A percentile compares a stretch with the other conserved stretches of the same genome.
These are phyloP conservation scores for Lophium mytilinum DNA, from an alignment of 495 filamentous ascomycete species.

Conservation along the genomic window DNA sequence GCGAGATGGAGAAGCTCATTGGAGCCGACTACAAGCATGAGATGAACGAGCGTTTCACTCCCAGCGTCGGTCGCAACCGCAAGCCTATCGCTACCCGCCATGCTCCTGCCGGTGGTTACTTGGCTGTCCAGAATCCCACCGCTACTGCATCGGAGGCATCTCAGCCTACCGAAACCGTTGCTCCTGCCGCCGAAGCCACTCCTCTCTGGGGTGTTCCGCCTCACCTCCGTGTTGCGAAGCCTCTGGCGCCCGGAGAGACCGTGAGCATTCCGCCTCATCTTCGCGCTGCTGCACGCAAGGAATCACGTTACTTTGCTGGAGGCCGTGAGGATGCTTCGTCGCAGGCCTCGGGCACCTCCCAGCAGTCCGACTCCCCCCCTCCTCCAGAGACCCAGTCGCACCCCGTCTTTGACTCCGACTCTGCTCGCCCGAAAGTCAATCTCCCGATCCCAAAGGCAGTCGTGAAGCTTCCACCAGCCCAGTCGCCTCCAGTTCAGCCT, in stretches of 20 bases:
- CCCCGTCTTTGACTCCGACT: conserved; percentile 27
- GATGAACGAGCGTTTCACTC: too few species aligned
- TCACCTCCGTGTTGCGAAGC: too few species aligned
- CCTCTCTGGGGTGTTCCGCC: too few species aligned
- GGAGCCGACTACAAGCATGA: background rate
- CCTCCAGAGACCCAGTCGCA: conserved; percentile 32
- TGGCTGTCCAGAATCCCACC: too few species aligned
- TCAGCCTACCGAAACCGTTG: conserved; percentile 1
- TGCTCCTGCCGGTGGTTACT: too few species aligned
- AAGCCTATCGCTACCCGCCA: too few species aligned
- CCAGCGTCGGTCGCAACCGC: too few species aligned
- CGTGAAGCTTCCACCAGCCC: conserved; percentile 32
- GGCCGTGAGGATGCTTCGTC: background rate
- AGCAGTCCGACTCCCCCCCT: conserved; percentile 21
- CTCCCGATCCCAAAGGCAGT: conserved; percentile 28
- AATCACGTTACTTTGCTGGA: conserved; percentile 23
- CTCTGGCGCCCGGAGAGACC: too few species aligned
- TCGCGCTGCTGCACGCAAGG: too few species aligned
- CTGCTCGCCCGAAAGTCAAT: conserved; percentile 28
- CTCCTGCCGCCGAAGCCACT: background rate
- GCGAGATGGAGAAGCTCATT: background rate
- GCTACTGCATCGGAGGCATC: background rate
- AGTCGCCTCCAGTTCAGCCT: conserved; percentile 2
- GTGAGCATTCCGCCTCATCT: too few species aligned
- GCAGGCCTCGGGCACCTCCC: conserved; percentile 3